Evolutionary conservation across 257 asterid genomes (phyloP).

Genomic region (Craterostigma plantagineum): DNA sequence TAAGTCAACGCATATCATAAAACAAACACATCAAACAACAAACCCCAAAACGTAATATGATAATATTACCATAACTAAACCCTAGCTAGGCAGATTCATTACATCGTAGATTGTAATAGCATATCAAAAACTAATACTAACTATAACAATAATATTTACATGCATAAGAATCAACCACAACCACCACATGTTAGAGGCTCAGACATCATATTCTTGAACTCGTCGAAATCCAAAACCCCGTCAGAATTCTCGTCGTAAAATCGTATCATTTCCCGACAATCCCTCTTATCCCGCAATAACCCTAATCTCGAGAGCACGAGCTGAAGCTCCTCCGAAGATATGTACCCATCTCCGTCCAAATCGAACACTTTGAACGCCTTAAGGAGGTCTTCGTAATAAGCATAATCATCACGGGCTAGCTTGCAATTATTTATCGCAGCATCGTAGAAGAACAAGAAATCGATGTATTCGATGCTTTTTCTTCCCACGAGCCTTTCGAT

Average conservation of each 20-base stretch:
- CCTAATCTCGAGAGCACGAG: conserved; percentile 33
- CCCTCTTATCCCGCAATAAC: conserved; percentile 18
- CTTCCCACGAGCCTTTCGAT: conserved; percentile 29
- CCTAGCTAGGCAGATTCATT: no score
- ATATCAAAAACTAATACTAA: no score
- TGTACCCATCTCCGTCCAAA: conserved; percentile 40
- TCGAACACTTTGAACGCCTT: conserved; percentile 47
- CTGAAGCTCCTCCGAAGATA: conserved; percentile 36
- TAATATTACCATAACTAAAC: no score
- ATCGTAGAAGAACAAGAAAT: conserved; percentile 43
- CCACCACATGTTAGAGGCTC: conserved; percentile 11
- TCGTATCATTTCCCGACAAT: conserved; percentile 37
- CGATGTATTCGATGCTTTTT: conserved; percentile 19
- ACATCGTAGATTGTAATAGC: no score
- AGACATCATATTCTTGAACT: conserved; percentile 64
- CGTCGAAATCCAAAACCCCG: conserved; percentile 48
- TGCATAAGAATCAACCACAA: no score
- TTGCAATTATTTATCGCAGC: conserved; percentile 15
- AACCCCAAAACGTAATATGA: no score
- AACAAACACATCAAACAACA: no score
- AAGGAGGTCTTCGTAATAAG: conserved; percentile 17
- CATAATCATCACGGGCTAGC: conserved; percentile 1
- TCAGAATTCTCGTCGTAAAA: conserved; percentile 44
- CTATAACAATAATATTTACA: no score
- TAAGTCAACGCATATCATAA: no score